These are phyloP conservation scores for Colletotrichum cordylinicola DNA, from an alignment of 2,329 filamentous ascomycete species.

Conservation along the genomic window DNA sequence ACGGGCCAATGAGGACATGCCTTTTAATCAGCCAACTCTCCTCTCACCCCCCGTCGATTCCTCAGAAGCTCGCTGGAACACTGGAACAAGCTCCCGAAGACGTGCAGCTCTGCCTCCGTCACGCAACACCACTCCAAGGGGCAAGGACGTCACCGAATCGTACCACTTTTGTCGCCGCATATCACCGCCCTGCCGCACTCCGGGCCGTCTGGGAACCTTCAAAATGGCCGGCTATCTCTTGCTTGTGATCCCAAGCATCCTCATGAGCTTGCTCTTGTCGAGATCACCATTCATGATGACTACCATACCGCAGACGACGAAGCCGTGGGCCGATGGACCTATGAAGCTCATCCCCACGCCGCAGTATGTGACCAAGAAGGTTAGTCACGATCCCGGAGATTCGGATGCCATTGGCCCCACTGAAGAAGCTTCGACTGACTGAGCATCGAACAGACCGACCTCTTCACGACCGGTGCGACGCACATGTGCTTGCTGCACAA, in stretches of 20 bases:
- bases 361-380: slow-evolving; percentile 57
- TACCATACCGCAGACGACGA: slow-evolving; percentile 35
- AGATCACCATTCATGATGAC: slow-evolving; percentile 41
- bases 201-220: background rate
- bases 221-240: slow-evolving; percentile 26
- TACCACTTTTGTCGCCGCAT: slow-evolving; percentile 11
- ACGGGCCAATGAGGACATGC: slow-evolving; percentile 12
- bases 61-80: background rate
- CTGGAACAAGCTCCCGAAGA: background rate
- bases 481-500: slow-evolving; percentile 70
- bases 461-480: slow-evolving; percentile 64
- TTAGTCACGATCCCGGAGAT: slow-evolving; percentile 24
- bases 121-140: background rate
- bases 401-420: background rate
- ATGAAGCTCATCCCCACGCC: slow-evolving; percentile 61
- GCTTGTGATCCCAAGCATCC: slow-evolving; percentile 32
- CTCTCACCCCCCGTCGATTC: background rate
- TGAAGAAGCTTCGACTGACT: slow-evolving; percentile 1
- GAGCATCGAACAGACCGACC: slow-evolving; percentile 49
- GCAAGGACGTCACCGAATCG: slow-evolving; percentile 4
- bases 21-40: slow-evolving; percentile 16
- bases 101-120: background rate
- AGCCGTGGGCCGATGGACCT: slow-evolving; percentile 59
- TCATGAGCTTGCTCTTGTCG: slow-evolving; percentile 36
- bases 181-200: background rate